Base-by-base conservation (phyloP, 192 early-diverging fungal species). In the Phlyctochytrium planicorne region DNA sequence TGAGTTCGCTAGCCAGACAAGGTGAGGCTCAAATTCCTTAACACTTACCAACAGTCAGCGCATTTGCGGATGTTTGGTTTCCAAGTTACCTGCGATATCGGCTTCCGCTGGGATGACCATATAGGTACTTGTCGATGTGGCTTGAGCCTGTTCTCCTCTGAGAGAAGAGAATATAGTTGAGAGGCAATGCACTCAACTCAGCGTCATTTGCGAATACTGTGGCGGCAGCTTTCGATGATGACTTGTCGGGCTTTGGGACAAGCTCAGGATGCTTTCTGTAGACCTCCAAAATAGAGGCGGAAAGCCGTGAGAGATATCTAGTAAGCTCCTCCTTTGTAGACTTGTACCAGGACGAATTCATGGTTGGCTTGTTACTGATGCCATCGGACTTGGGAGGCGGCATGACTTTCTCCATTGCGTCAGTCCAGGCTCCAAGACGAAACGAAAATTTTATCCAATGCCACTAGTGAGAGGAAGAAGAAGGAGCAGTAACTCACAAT, bases 71-170 rank as follows among this genome's bases (percentile, higher is more conserved):
- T 57, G 3, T 0, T 30, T 23, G 56, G 33, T 23, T 47, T 30
- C 25, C 47, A 12, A 30, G 1, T 16, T 33, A 66, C 65, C 65
- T 66, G 17, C 65, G 3, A 27, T 53, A 66, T 30, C 53, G 52
- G 36, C 14, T 40, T 16, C 65, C 65, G 17, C 24, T 17, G 4
- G n/a, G 24, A 32, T 66, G 65, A 16, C 65, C 65, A 23, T 34
- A 56, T 20, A 66, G 53, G 34, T 66, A 66, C 53, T 53, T 57
- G 53, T 66, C 65, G 30, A 56, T 33, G 17, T 66, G 65, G 40
- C 29, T 64, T 32, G 24, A 20, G 27, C 14, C 29, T 6, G 53
- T 12, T 4, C 65, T n/a, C 52, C 17, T 20, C 4, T 66, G 65
- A n/a, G 10, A 14, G 1, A 52, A 27, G 6, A 66, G 53, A 23